Evolutionary conservation across 1,284 basidiomycete genomes (phyloP).

Genomic region (Volvariella surrecta): DNA sequence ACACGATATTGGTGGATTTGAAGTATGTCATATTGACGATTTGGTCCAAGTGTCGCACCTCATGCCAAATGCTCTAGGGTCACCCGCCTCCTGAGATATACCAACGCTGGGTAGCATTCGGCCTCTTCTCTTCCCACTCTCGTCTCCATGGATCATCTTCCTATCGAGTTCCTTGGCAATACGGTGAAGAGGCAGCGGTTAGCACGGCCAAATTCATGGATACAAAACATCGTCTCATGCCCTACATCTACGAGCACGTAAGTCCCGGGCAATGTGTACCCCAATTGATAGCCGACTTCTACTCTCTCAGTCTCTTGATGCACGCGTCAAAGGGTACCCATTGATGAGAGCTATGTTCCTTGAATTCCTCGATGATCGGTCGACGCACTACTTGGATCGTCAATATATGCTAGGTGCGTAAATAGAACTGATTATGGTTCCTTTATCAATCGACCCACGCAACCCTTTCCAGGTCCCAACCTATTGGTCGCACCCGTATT

Average conservation of each 20-base stretch:
- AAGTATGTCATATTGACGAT: slow-evolving; percentile 24
- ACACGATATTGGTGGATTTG: slow-evolving; percentile 73
- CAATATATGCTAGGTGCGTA: slow-evolving; percentile 56
- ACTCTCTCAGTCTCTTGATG: slow-evolving; percentile 45
- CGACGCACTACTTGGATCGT: slow-evolving; percentile 54
- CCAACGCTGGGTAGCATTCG: slow-evolving; percentile 71
- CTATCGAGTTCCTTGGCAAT: slow-evolving; percentile 72
- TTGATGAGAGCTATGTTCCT: slow-evolving; percentile 68
- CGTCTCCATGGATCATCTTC: slow-evolving; percentile 65
- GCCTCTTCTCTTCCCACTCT: slow-evolving; percentile 62
- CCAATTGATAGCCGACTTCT: slow-evolving; percentile 6
- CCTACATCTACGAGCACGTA: slow-evolving; percentile 61
- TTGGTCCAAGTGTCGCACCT: background rate
- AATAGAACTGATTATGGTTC: background rate
- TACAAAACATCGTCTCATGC: slow-evolving; percentile 68
- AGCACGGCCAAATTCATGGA: slow-evolving; percentile 60
- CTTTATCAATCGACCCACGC: too few species aligned
- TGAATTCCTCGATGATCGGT: slow-evolving; percentile 62
- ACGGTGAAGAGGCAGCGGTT: slow-evolving; percentile 61
- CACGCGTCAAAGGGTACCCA: slow-evolving; percentile 50
- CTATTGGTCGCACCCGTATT: slow-evolving; percentile 73
- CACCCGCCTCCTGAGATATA: slow-evolving; percentile 64
- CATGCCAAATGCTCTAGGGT: slow-evolving; percentile 26
- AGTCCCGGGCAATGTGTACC: slow-evolving; percentile 14
- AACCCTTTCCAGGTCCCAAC: slow-evolving; percentile 46